These are phyloP conservation scores for Ophiostoma montium DNA, from an alignment of 2,329 filamentous ascomycete genomes.

Conservation along the genomic window DNA sequence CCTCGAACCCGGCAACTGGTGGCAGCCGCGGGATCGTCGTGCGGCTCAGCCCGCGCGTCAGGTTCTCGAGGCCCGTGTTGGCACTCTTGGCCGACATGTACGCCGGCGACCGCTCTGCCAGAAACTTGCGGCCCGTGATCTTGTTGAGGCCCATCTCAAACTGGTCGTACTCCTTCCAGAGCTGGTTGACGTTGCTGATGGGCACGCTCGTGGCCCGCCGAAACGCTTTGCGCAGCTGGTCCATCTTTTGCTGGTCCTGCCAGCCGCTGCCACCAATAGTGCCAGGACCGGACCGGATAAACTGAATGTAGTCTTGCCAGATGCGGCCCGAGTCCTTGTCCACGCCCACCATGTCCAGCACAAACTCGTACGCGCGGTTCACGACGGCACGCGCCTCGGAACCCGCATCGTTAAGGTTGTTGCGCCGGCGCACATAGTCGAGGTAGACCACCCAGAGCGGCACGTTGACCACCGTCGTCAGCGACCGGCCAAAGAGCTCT, in stretches of 20 bases:
- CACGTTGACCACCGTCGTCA: conserved; percentile 68
- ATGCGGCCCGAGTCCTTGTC: conserved; percentile 81
- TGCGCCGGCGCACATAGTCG: conserved; percentile 83
- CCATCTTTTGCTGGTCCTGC: conserved; percentile 99
- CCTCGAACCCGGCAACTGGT: conserved; percentile 73
- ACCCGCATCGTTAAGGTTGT: conserved; percentile 71
- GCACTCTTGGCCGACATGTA: conserved; percentile 96
- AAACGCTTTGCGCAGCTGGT: conserved; percentile 79
- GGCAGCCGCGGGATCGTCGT: conserved; percentile 70
- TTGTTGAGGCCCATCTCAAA: conserved; percentile 95
- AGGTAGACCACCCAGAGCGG: conserved; percentile 87
- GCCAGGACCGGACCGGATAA: conserved; percentile 78
- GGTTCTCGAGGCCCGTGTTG: conserved; percentile 79
- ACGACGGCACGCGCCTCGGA: conserved; percentile 68
- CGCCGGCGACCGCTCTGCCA: conserved; percentile 80
- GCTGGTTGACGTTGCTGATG: conserved; percentile 62
- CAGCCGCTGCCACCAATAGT: conserved; percentile 72
- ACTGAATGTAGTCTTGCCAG: conserved; percentile 91
- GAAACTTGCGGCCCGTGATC: conserved; percentile 80
- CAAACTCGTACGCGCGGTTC: conserved; percentile 80
- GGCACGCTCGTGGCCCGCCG: conserved; percentile 81
- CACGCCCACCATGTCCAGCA: conserved; percentile 75
- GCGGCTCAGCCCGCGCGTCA: conserved; percentile 61
- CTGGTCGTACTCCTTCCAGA: conserved; percentile 97
- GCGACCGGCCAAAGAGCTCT: conserved; percentile 63